Percentiles rank a stretch among this genome's conserved stretches.
phyloP scores from a whole-genome alignment of 257 asterid species.

The Fraxinus quadrangulata region DNA sequence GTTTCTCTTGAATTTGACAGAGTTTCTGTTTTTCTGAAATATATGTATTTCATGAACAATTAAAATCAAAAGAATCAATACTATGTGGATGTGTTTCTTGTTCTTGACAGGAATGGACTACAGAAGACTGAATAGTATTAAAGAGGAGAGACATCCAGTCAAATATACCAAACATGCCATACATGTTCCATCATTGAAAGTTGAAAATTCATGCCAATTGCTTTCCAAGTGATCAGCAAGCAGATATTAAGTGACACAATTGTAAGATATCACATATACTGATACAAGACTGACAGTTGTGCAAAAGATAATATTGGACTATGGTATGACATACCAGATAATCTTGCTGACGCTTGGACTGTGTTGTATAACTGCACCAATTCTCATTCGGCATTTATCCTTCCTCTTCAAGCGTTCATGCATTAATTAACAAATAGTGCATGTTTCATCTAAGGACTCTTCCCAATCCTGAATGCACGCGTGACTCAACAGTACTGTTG shows the following conservation, averaged over 20 bases:
- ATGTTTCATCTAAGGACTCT: background rate
- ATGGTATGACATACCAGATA: background rate
- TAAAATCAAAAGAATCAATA: background rate
- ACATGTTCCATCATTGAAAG: background rate
- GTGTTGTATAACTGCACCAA: background rate
- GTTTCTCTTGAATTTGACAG: background rate
- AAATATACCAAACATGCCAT: background rate
- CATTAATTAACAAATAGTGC: background rate
- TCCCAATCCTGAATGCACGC: background rate
- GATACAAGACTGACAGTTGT: background rate
- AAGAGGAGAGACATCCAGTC: background rate
- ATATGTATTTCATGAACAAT: background rate
- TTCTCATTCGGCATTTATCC: background rate
- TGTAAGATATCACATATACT: background rate
- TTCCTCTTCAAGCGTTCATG: background rate
- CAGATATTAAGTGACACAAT: background rate
- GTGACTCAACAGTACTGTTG: background rate
- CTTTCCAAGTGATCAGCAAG: background rate
- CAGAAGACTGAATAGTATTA: background rate
- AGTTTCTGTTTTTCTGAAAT: background rate
- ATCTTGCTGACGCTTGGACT: background rate
- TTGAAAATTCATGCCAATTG: background rate
- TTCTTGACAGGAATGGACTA: background rate
- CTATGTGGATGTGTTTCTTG: background rate
- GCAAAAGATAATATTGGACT: background rate